Percentiles rank a stretch among this genome's conserved stretches.
These are phyloP conservation scores for Hyparrhenia diplandra DNA, from an alignment of 176 grass and related monocot genomes.

Conservation along the genomic window DNA sequence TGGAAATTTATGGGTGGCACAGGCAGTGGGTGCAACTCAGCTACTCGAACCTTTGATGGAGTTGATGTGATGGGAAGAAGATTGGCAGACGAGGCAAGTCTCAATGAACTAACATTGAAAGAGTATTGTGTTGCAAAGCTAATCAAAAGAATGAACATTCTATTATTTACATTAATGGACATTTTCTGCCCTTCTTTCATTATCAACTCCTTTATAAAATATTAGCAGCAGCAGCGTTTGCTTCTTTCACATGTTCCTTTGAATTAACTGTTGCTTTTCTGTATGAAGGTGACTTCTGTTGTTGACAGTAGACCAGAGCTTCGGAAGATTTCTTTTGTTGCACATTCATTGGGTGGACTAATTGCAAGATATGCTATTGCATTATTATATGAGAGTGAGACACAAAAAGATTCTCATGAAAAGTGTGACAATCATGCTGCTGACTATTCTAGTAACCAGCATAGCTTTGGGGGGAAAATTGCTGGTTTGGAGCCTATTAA, in stretches of 20 bases:
- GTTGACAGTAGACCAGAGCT: constrained; percentile 50
- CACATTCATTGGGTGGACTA: constrained; percentile 91
- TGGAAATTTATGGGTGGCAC: constrained; percentile 17
- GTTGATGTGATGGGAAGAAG: constrained; percentile 87
- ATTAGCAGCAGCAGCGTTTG: neutral
- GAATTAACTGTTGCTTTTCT: constrained; percentile 22
- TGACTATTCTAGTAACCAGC: constrained; percentile 12
- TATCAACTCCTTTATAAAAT: neutral
- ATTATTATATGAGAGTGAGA: constrained; percentile 44
- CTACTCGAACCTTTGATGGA: constrained; percentile 71
- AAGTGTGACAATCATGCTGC: constrained; percentile 24
- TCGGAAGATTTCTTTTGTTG: constrained; percentile 87
- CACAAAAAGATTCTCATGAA: constrained; percentile 20
- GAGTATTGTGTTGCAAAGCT: neutral
- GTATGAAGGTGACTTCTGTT: constrained; percentile 57
- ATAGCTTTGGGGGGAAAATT: constrained; percentile 45
- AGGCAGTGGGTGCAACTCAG: constrained; percentile 75
- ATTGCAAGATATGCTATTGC: constrained; percentile 94
- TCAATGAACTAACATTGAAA: constrained; percentile 22
- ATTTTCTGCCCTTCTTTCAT: neutral
- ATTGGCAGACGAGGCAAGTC: constrained; percentile 75
- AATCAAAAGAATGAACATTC: neutral
- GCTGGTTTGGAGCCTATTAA: constrained; percentile 90
- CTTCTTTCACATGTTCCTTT: neutral
- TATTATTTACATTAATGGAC: neutral